A percentile compares a stretch with the other conserved stretches of the same genome.
These are phyloP conservation scores for Fusarium graminum DNA, from an alignment of 2,329 filamentous ascomycete species.

Conservation along the genomic window DNA sequence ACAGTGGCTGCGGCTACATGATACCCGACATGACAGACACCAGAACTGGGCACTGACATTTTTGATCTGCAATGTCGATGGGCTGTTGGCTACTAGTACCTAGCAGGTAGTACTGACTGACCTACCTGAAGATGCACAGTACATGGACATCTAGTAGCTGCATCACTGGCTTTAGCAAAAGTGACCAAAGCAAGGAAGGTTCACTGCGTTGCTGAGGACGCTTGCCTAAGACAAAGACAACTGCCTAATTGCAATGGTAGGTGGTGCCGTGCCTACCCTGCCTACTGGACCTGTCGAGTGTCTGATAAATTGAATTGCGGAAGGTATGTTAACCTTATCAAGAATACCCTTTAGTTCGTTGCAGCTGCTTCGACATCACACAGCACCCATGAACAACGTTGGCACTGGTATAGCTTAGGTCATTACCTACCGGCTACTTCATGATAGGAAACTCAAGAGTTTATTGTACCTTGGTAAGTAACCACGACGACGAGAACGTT, in stretches of 20 bases:
- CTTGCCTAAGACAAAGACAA: background rate
- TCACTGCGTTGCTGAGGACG: background rate
- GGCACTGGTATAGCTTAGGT: background rate
- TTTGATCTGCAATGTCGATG: background rate
- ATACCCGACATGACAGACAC: conserved; percentile 4
- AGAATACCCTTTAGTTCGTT: background rate
- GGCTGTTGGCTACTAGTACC: background rate
- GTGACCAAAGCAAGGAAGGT: background rate
- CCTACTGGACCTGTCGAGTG: too few relatives aligned
- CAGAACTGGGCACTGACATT: background rate
- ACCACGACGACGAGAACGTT: background rate
- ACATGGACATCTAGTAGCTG: too few relatives aligned
- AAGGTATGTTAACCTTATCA: background rate
- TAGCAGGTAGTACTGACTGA: too few relatives aligned
- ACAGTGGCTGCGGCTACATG: background rate
- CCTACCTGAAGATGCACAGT: too few relatives aligned
- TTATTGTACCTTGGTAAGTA: background rate
- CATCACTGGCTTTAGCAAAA: background rate
- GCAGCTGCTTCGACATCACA: background rate
- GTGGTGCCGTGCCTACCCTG: too few relatives aligned
- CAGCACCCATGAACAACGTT: background rate
- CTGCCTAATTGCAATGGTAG: too few relatives aligned
- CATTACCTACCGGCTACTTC: background rate
- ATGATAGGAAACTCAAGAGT: background rate
- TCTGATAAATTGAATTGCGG: background rate